Evolutionary conservation across 2,329 filamentous ascomycete genomes (phyloP).

Genomic region (Fusarium sp.): DNA sequence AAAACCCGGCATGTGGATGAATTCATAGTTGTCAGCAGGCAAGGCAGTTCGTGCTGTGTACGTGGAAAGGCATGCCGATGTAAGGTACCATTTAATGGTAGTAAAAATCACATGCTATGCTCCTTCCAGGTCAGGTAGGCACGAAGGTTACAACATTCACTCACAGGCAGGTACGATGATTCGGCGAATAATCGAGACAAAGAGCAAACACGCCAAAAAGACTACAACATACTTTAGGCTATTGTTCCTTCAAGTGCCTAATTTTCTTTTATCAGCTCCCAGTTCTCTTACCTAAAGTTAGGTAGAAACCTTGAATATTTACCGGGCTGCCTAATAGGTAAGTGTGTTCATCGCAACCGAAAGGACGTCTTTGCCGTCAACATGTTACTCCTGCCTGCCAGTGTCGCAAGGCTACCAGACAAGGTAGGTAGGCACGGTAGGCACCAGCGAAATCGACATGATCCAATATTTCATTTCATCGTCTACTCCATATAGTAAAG

Average conservation of each 20-base stretch:
- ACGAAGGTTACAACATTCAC: background rate
- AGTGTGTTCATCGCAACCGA: background rate
- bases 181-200: too few relatives aligned
- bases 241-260: too few relatives aligned
- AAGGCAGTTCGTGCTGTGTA: too few relatives aligned
- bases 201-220: too few relatives aligned
- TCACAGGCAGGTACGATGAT: too few relatives aligned
- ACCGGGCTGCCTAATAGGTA: too few relatives aligned
- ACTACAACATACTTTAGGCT: too few relatives aligned
- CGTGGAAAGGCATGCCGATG: too few relatives aligned
- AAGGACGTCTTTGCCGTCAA: constrained; percentile 12
- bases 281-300: background rate
- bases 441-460: background rate
- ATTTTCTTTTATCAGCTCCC: too few relatives aligned
- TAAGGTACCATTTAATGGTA: too few relatives aligned
- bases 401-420: background rate
- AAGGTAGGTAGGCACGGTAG: background rate
- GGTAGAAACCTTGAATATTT: too few relatives aligned
- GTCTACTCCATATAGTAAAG: background rate
- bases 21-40: constrained; percentile 6
- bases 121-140: background rate
- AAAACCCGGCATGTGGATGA: constrained; percentile 15
- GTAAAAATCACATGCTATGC: background rate
- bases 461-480: constrained; percentile 1
- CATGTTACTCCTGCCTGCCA: constrained; percentile 13